Evolutionary conservation across 176 grass and related monocot species (phyloP).

Genomic region (Carex parvula): DNA sequence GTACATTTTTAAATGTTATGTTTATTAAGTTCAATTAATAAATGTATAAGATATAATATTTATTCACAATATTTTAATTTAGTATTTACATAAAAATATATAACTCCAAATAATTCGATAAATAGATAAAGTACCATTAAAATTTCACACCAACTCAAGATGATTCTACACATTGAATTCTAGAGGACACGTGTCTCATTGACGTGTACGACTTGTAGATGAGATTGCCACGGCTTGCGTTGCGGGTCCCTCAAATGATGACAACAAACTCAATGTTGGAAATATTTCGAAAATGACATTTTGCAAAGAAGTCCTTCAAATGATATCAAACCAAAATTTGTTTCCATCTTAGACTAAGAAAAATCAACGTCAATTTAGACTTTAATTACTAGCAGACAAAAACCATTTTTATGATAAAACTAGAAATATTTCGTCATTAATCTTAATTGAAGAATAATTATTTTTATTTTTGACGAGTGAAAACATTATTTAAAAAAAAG

Average conservation of each 20-base stretch:
- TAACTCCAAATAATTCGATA: too few species aligned
- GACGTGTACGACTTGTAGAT: neutral
- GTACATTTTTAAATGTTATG: too few species aligned
- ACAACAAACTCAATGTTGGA: neutral
- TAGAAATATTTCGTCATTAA: too few species aligned
- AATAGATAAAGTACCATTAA: neutral
- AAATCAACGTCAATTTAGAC: neutral
- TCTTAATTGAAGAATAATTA: too few species aligned
- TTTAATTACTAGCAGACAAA: neutral
- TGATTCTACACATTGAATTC: neutral
- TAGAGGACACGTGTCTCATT: neutral
- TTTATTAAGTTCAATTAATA: too few species aligned
- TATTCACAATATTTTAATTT: too few species aligned
- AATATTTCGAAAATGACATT: conserved; percentile 1
- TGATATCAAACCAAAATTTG: neutral
- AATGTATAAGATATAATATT: too few species aligned
- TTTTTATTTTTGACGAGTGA: too few species aligned
- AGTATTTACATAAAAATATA: too few species aligned
- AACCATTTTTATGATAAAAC: too few species aligned
- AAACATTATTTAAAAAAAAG: too few species aligned
- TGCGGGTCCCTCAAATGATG: neutral
- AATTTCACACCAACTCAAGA: neutral
- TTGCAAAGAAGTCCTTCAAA: neutral
- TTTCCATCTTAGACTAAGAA: neutral
- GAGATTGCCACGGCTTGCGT: neutral